Conservation (phyloP, 1,139 yeast genomes). For the Lodderomyces metapsilosis region DNA sequence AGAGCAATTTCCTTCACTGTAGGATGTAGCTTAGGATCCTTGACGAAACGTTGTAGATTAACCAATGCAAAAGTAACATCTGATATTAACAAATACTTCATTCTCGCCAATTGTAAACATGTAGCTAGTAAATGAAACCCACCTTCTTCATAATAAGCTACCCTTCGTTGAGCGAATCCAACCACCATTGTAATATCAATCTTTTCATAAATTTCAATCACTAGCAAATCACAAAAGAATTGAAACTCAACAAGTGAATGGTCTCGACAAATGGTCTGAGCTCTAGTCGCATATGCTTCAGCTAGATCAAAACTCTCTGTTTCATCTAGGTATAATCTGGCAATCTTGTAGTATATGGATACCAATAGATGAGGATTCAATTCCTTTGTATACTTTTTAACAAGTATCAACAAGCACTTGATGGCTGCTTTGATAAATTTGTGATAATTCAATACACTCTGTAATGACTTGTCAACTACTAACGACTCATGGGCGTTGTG, state of each 20-base stretch:
- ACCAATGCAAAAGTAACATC: constrained; percentile 26
- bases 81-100: constrained; percentile 24
- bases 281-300: constrained; percentile 36
- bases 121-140: constrained; percentile 18
- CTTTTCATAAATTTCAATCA: constrained; percentile 31
- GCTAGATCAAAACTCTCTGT: constrained; percentile 41
- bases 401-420: constrained; percentile 32
- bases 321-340: constrained; percentile 37
- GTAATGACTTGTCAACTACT: constrained; percentile 15
- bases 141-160: constrained; percentile 14
- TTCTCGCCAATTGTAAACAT: constrained; percentile 28
- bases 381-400: constrained; percentile 23
- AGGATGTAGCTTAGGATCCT: constrained; percentile 9
- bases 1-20: constrained; percentile 13
- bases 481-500: constrained; percentile 23
- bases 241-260: constrained; percentile 19
- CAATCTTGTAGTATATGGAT: constrained; percentile 31
- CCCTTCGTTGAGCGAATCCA: constrained; percentile 27
- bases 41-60: constrained; percentile 22
- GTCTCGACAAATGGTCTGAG: constrained; percentile 35
- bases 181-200: constrained; percentile 23
- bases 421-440: constrained; percentile 39
- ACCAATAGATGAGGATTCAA: constrained; percentile 33
- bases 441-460: constrained; percentile 28
- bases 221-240: constrained; percentile 33